Percentiles rank a stretch among this genome's conserved stretches.
These are phyloP conservation scores for Ligustrum vulgare DNA, from an alignment of 257 asterid species.

Conservation along the genomic window DNA sequence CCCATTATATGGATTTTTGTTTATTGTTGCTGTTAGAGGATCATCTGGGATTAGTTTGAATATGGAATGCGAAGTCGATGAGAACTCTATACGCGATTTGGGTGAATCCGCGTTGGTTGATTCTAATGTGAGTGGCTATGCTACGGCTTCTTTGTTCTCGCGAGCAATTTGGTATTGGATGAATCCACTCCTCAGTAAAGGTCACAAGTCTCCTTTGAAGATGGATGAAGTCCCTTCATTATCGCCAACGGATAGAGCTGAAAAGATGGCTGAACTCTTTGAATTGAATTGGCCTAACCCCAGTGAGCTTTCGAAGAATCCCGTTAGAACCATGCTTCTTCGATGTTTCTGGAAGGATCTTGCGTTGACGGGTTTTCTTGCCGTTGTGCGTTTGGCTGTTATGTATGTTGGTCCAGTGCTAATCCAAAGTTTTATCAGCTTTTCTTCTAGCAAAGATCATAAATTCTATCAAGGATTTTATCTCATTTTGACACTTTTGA, in stretches of 20 bases:
- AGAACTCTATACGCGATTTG: conserved; percentile 6
- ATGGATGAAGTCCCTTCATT: conserved; percentile 58
- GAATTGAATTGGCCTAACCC: conserved; percentile 53
- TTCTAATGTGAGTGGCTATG: conserved; percentile 48
- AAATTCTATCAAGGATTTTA: conserved; percentile 36
- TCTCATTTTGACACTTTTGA: conserved; percentile 42
- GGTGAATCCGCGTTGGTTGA: conserved; percentile 22
- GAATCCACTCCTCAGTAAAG: conserved; percentile 57
- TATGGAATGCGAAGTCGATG: conserved; percentile 18
- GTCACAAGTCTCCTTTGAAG: conserved; percentile 49
- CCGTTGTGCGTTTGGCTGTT: conserved; percentile 41
- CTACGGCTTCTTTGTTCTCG: conserved; percentile 54
- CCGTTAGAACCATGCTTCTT: conserved; percentile 42
- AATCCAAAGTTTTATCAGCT: conserved; percentile 51
- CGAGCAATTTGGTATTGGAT: conserved; percentile 58
- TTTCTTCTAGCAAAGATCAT: conserved; percentile 44
- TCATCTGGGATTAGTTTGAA: conserved; percentile 22
- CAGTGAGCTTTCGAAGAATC: conserved; percentile 41
- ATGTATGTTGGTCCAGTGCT: conserved; percentile 61
- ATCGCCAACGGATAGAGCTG: conserved; percentile 49
- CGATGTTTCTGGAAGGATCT: conserved; percentile 63
- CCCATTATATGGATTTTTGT: conserved; percentile 40
- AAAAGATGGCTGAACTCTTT: conserved; percentile 43
- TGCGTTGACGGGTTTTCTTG: conserved; percentile 47
- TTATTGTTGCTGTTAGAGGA: conserved; percentile 38